Conservation (phyloP, 805 yeast genomes). For the Wickerhamomyces xylosicus region DNA sequence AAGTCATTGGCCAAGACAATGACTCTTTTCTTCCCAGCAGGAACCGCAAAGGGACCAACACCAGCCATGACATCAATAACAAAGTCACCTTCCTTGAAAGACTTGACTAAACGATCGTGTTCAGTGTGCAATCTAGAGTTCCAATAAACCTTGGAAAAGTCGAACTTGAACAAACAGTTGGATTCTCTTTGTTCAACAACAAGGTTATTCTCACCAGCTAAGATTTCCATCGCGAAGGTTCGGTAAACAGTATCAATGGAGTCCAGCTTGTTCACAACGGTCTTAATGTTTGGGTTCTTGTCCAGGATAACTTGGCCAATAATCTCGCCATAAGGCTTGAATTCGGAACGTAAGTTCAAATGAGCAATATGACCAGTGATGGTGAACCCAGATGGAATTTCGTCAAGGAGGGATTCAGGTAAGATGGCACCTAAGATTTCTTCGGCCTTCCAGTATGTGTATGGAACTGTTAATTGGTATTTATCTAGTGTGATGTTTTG, state of each 20-base stretch:
- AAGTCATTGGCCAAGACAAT: slow-evolving; percentile 87
- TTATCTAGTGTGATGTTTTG: slow-evolving; percentile 37
- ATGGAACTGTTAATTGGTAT: slow-evolving; percentile 48
- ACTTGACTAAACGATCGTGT: slow-evolving; percentile 67
- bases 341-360: slow-evolving; percentile 73
- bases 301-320: slow-evolving; percentile 90
- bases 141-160: slow-evolving; percentile 94
- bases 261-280: slow-evolving; percentile 89
- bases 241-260: slow-evolving; percentile 81
- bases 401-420: slow-evolving; percentile 60
- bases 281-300: slow-evolving; percentile 59
- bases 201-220: slow-evolving; percentile 76
- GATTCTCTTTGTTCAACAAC: slow-evolving; percentile 81
- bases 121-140: slow-evolving; percentile 91
- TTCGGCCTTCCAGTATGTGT: slow-evolving; percentile 82
- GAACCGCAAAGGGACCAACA: slow-evolving; percentile 96
- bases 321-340: slow-evolving; percentile 65
- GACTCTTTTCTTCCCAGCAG: slow-evolving; percentile 80
- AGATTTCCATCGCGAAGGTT: slow-evolving; percentile 86
- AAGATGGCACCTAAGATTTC: slow-evolving; percentile 71
- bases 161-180: slow-evolving; percentile 77
- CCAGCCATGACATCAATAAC: slow-evolving; percentile 97
- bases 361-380: slow-evolving; percentile 95
- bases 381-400: slow-evolving; percentile 85
- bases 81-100: slow-evolving; percentile 55